Evolutionary conservation across 1,284 basidiomycete genomes (phyloP), one percentile per base, ranked within the genome.

Genomic region (Cystobasidiaceae sp.): DNA sequence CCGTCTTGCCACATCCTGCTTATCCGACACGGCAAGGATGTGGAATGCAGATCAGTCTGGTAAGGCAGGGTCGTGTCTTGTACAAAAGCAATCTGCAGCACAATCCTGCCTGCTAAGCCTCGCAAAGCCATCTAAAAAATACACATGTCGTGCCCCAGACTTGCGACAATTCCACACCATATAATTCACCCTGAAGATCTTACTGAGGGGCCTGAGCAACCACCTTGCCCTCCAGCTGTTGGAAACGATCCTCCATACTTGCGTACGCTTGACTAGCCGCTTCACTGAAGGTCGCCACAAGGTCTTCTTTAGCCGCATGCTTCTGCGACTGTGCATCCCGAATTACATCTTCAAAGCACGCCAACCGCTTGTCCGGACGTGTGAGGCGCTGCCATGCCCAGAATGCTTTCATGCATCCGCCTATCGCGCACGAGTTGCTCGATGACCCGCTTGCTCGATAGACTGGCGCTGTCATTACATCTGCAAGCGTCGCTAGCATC

Each of bases 331-430:
- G 51, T 15, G 51, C 51, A 8, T 32, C 11, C n/a, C 27, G 17
- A 17, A 54, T 37, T 8, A 32, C 34, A 4, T 8, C 34, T 37
- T 54, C 51, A 32, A 54, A 54, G 28, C 30, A 13, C 51, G 4
- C 15, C 15, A 32, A 23, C 19, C n/a, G 27, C 34, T 21, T 33
- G 5, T 34, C 7, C 4, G 7, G 51, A 17, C 33, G 8, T 43
- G 17, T 45, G 30, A 6, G 13, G 23, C 65, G 58, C 39, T 23
- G 17, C 37, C 39, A 67, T 48, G 48, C 46, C 65, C 65, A 67
- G 30, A 50, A 67, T 23, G 65, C 65, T 43, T 67, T 67, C 28
- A 61, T 43, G 27, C 49, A 54, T 1, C 65, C 65, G 23, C 65
- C 65, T 19, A 61, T 21, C 13, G 58, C 34, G 27, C 65, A 67